Evolutionary conservation across 2,329 filamentous ascomycete species (phyloP).

Genomic region (Colletotrichum abscissum): DNA sequence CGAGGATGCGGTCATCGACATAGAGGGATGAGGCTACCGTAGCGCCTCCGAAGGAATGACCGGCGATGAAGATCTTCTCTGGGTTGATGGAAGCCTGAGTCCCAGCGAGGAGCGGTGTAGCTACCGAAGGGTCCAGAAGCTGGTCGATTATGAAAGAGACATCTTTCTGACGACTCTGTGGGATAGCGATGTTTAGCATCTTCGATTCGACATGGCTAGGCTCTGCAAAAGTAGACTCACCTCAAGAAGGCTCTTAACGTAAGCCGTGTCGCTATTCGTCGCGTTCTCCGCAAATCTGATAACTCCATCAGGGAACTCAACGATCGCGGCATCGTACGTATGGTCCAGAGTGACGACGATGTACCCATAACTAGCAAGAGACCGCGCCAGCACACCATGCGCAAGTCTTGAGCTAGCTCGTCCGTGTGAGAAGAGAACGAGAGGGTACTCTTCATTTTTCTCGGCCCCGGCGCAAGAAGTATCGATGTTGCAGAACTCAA

Average conservation of each 20-base stretch:
- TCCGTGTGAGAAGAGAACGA: slow-evolving; percentile 57
- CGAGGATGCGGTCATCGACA: slow-evolving; percentile 45
- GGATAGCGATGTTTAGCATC: neutral
- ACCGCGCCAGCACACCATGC: slow-evolving; percentile 54
- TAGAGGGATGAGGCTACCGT: slow-evolving; percentile 46
- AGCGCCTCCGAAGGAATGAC: slow-evolving; percentile 53
- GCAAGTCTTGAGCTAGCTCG: slow-evolving; percentile 53
- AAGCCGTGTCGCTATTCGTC: neutral
- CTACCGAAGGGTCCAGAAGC: slow-evolving; percentile 31
- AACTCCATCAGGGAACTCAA: slow-evolving; percentile 58
- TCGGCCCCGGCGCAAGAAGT: neutral
- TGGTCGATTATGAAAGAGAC: slow-evolving; percentile 50
- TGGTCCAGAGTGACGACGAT: slow-evolving; percentile 61
- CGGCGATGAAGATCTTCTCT: slow-evolving; percentile 46
- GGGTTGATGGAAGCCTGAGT: neutral
- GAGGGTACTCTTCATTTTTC: slow-evolving; percentile 22
- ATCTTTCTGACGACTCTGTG: slow-evolving; percentile 48
- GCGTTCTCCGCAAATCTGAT: slow-evolving; percentile 39
- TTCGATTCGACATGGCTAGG: neutral
- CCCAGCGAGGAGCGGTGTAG: neutral
- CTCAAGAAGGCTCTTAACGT: slow-evolving; percentile 4
- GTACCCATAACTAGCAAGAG: slow-evolving; percentile 58
- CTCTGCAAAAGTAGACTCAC: neutral
- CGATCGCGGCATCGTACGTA: slow-evolving; percentile 54
- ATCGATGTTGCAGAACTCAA: neutral